Conservation (phyloP, 495 filamentous ascomycete species). For the Penicillium soppii region DNA sequence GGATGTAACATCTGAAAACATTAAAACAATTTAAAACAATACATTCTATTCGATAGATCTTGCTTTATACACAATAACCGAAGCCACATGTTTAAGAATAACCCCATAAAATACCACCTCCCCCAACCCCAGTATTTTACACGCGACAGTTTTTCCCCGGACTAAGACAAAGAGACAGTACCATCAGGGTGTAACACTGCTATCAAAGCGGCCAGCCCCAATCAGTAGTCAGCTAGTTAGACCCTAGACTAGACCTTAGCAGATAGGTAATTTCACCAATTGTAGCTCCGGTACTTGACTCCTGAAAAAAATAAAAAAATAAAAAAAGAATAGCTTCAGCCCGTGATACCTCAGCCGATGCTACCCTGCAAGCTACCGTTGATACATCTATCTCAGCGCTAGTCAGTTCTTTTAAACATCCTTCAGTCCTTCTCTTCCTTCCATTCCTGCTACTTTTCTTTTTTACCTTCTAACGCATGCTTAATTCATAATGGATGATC, state of each 20-base stretch:
- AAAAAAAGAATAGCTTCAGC: not conserved
- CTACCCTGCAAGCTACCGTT: constrained; percentile 3
- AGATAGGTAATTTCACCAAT: too few species aligned
- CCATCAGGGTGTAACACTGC: constrained; percentile 21
- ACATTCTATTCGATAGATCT: too few species aligned
- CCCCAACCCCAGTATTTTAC: not conserved
- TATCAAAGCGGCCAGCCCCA: constrained; percentile 21
- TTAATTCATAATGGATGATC: constrained; percentile 16
- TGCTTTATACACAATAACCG: too few species aligned
- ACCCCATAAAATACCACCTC: constrained; percentile 12
- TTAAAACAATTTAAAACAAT: too few species aligned
- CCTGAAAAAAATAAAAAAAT: too few species aligned
- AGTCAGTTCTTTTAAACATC: not conserved
- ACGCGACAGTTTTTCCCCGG: constrained; percentile 10
- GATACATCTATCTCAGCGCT: constrained; percentile 2
- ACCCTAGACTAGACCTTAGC: not conserved
- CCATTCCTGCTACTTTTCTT: constrained; percentile 2
- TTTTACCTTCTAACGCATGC: too few species aligned
- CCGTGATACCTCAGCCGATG: not conserved
- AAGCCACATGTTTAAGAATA: constrained; percentile 1
- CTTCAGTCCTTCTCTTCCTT: not conserved
- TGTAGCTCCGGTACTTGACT: too few species aligned
- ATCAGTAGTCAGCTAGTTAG: not conserved
- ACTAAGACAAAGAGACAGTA: constrained; percentile 2
- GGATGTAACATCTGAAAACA: constrained; percentile 4